These are phyloP conservation scores for Blastobotrys proliferans DNA, from an alignment of 1,139 yeast species.

Conservation along the genomic window DNA sequence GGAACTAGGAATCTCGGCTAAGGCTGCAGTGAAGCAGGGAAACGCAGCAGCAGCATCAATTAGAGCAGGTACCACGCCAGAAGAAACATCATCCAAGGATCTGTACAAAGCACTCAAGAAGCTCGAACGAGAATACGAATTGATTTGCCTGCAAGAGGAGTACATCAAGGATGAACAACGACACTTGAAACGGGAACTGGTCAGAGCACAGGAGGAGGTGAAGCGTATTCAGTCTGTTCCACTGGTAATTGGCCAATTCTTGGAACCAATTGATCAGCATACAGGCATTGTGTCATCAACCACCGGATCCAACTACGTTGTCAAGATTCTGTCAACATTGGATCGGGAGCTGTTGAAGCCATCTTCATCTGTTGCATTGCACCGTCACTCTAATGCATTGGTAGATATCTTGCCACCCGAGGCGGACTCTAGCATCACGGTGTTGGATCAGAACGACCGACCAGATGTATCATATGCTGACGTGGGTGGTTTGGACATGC, in stretches of 20 bases:
- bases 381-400: slow-evolving; percentile 95
- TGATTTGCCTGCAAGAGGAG: slow-evolving; percentile 83
- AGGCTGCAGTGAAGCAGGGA: slow-evolving; percentile 22
- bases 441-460: slow-evolving; percentile 89
- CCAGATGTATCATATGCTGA: slow-evolving; percentile 83
- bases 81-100: slow-evolving; percentile 38
- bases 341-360: slow-evolving; percentile 94
- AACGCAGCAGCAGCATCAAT: slow-evolving; percentile 15
- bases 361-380: slow-evolving; percentile 92
- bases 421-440: slow-evolving; percentile 94
- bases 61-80: slow-evolving; percentile 3
- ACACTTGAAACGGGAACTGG: slow-evolving; percentile 86
- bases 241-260: slow-evolving; percentile 93
- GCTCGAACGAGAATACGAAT: slow-evolving; percentile 83
- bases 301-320: slow-evolving; percentile 96
- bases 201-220: slow-evolving; percentile 97
- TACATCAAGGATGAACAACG: slow-evolving; percentile 98
- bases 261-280: slow-evolving; percentile 95
- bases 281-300: slow-evolving; percentile 97
- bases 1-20: slow-evolving; percentile 11
- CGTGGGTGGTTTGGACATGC: slow-evolving; percentile 99
- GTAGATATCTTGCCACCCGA: slow-evolving; percentile 98
- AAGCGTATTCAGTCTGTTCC: slow-evolving; percentile 97
- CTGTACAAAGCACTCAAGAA: slow-evolving; percentile 80
- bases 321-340: slow-evolving; percentile 85